Evolutionary conservation across 768 basidiomycete genomes (phyloP).

Genomic region (Naganishia onofrii): DNA sequence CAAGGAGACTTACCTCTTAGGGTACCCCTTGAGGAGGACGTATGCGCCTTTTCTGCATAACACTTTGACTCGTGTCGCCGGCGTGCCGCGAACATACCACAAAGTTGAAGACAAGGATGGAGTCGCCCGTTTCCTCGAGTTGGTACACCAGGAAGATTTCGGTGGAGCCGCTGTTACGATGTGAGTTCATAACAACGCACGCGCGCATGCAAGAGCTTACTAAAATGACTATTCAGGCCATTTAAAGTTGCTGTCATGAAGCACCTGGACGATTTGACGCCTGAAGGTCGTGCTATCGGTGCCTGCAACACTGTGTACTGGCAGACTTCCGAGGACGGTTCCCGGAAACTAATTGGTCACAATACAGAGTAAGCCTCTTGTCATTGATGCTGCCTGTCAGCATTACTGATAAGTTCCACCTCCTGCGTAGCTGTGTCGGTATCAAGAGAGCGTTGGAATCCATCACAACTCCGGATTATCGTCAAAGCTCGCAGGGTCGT

Average conservation of each 20-base stretch:
- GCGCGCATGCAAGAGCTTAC: not conserved
- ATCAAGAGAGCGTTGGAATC: constrained; percentile 20
- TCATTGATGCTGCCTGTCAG: not conserved
- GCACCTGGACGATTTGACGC: constrained; percentile 33
- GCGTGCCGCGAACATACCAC: constrained; percentile 35
- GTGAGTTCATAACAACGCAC: constrained; percentile 27
- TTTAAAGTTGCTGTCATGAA: constrained; percentile 36
- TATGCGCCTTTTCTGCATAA: constrained; percentile 43
- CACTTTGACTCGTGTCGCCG: constrained; percentile 38
- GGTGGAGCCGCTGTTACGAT: constrained; percentile 39
- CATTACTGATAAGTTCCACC: not conserved
- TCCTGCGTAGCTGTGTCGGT: constrained; percentile 9
- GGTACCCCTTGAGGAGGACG: constrained; percentile 18
- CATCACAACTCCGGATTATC: not conserved
- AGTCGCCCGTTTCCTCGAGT: constrained; percentile 34
- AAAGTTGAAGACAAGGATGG: constrained; percentile 36
- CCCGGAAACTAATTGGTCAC: constrained; percentile 34
- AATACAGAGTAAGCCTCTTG: constrained; percentile 34
- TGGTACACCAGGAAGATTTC: constrained; percentile 36
- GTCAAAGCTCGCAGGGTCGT: constrained; percentile 30
- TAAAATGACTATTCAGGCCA: constrained; percentile 30
- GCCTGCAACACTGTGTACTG: constrained; percentile 40
- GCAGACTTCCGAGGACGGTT: constrained; percentile 6
- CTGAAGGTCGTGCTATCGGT: constrained; percentile 34
- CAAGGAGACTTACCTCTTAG: constrained; percentile 21